Base-by-base conservation (phyloP, 805 yeast species). In the Vanderwaltozyma yarrowii region DNA sequence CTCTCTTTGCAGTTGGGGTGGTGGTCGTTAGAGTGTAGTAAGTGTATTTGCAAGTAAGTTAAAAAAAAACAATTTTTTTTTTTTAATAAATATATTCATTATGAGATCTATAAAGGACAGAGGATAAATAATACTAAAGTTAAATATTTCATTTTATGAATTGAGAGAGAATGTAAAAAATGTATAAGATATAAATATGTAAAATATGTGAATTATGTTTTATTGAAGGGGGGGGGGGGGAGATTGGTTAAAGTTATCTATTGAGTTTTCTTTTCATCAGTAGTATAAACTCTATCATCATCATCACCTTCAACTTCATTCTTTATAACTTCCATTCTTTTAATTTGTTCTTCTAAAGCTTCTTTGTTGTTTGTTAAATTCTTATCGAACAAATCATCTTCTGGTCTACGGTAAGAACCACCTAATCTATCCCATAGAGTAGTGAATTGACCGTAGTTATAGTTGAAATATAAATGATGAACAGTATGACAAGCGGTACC, bases 401-500 rank as follows among this genome's bases (percentile, higher is more conserved):
- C 97, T 5, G 98, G 98, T 51, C 77, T 74, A 65, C 97, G 81
- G 66, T 92, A 88, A 20, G 95, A 77, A 33, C 87, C 82, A 37
- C 97, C 97, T 41, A 92, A 65, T 65, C 98, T 80, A 62, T 92
- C 98, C 98, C 98, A 92, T 47, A 92, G 69, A 14, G 98, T 92
- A 33, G 97, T 88, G 68, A 89, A 92, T 66, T 92, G 98, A 29
- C 98, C 98, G 59, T 88, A 92, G 70, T 92, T 92, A 67, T 92
- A 92, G 71, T 89, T 89, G 76, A 92, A 92, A 66, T 92, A 92
- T 51, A 92, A 66, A 60, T 92, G 98, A 64, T 92, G 98, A 34
- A 89, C 78, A 1, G 98, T 88, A 67, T 92, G 98, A 64, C 97
- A 89, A 5, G 98, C 98, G 14, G 97, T 88, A 53, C 98, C 98